Conservation (phyloP, 805 yeast genomes). For the Candida bentonensis region DNA sequence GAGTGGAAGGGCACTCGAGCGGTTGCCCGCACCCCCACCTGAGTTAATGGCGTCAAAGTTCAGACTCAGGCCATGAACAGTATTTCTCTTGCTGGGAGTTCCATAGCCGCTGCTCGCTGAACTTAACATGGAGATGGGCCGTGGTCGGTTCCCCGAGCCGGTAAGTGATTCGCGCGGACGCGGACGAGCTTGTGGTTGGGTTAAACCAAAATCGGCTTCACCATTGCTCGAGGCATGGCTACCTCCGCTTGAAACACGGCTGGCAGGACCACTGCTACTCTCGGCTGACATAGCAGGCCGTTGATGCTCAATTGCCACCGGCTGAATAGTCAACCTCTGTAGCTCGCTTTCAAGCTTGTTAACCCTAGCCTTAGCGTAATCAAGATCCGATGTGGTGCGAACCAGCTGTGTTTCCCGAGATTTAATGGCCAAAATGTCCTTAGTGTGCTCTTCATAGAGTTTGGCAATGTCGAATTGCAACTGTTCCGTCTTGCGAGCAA, state of each 20-base stretch:
- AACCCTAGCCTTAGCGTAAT: slow-evolving; percentile 37
- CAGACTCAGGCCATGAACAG: neutral
- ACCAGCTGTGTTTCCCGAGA: slow-evolving; percentile 58
- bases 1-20: neutral
- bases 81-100: neutral
- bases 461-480: slow-evolving; percentile 18
- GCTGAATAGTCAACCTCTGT: too few species aligned
- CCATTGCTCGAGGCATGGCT: too few species aligned
- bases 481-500: slow-evolving; percentile 26
- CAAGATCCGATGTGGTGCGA: slow-evolving; percentile 48
- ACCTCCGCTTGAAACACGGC: too few species aligned
- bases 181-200: neutral
- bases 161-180: neutral
- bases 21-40: neutral
- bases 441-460: slow-evolving; percentile 37
- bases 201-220: neutral
- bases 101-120: neutral
- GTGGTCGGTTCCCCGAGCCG: neutral
- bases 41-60: neutral
- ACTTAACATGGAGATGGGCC: neutral
- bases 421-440: slow-evolving; percentile 36
- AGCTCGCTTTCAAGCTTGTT: slow-evolving; percentile 39
- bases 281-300: too few species aligned
- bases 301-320: too few species aligned
- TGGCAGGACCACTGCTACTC: too few species aligned